These are phyloP conservation scores for Apiospora rasikravindrae DNA, from an alignment of 2,329 filamentous ascomycete species.

Conservation along the genomic window DNA sequence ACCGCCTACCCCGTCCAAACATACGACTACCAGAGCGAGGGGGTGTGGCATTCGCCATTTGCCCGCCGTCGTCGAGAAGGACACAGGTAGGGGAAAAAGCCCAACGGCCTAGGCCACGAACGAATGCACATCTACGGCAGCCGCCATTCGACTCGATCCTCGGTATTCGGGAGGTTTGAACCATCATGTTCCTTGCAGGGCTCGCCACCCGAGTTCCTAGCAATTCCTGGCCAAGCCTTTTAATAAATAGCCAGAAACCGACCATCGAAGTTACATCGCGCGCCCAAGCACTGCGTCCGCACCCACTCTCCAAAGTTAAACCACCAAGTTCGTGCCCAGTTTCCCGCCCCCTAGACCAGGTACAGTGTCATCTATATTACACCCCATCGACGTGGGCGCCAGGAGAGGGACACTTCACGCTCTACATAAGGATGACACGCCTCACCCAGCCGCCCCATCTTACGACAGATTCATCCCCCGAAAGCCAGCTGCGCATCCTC, in stretches of 20 bases:
- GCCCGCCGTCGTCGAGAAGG: neutral
- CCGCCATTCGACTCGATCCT: neutral
- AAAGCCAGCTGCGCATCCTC: conserved; percentile 9
- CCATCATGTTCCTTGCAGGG: neutral
- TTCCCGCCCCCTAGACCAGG: neutral
- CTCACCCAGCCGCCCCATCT: neutral
- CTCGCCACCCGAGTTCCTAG: neutral
- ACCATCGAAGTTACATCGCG: neutral
- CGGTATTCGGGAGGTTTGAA: neutral
- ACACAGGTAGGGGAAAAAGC: too few species aligned
- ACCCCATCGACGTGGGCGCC: neutral
- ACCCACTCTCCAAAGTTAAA: neutral
- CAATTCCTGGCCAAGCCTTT: neutral
- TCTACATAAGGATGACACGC: conserved; percentile 6
- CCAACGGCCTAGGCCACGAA: neutral
- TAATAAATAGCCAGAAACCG: neutral
- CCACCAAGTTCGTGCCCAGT: neutral
- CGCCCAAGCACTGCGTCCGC: too few species aligned
- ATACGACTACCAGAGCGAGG: neutral
- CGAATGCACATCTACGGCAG: neutral
- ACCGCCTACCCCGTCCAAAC: neutral
- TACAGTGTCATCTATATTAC: neutral
- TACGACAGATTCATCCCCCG: neutral
- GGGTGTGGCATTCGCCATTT: neutral
- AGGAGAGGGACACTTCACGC: neutral